Base-by-base conservation (phyloP, 257 asterid genomes). In the Solanum corneliomulleri region DNA sequence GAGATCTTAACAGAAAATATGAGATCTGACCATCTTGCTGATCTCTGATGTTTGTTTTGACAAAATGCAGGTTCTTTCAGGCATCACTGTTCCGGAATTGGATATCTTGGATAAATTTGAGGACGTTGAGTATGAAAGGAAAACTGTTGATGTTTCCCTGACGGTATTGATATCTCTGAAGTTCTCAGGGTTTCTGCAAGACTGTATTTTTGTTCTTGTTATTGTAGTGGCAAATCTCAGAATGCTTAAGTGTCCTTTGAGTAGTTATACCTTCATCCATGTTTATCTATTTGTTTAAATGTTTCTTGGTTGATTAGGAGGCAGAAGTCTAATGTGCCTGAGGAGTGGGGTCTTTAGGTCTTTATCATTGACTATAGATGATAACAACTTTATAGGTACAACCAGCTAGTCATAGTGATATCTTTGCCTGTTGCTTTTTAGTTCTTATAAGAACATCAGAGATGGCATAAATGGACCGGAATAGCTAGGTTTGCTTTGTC, bases 71-170 rank as follows among this genome's bases (percentile, higher is more conserved):
- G 95, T 94, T 88, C 96, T 96, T 41, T 58, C 83, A 10, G 98
- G 92, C 78, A 90, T 96, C 90, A 96, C 96, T 74, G 91, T 93
- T 62, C 92, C 90, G 27, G 99, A 96, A 88, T 92, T 96, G 84
- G 91, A 89, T 88, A 95, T 96, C 77, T 88, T 96, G 88, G 98
- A 96, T 92, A 88, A 83, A 49, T 96, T 96, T 87, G 99, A 95
- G 90, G 99, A 94, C 75, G 88, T 90, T 21, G 98, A 96, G 91
- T 96, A 96, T 86, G 98, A 93, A 87, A 94, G 96, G 92, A 90
- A 83, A 86, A 90, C 89, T 77, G 94, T 94, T 31, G 91, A 93
- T 84, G 97, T 93, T 86, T 52, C 88, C 69, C 47, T 95, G 85
- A 87, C 83, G 93, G 99, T 95, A 90, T 84, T 47, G 44, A 47